Evolutionary conservation across 1,284 basidiomycete species (phyloP), one percentile per base, ranked within the genome.

Genomic region (Marasmius sp.): DNA sequence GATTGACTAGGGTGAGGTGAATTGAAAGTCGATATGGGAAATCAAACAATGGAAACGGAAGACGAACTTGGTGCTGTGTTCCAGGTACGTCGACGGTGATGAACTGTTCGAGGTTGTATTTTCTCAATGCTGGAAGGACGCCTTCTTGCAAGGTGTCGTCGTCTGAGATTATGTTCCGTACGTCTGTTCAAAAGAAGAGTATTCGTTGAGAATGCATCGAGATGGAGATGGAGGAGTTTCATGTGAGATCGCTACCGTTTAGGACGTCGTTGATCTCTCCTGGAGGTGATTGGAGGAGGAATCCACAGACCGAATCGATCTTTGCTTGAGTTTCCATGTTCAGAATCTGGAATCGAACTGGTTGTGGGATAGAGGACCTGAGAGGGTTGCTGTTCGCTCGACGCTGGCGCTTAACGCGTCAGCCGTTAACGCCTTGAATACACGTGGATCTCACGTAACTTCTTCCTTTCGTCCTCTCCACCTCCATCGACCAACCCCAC

Each of bases 231-330:
- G 10, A 47, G 50, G 5, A 57, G 6, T 45, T 45, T 34, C 41
- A 11, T n/a, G 37, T 34, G 27, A 57, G 57, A 66, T 51, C 63
- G 60, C 41, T 65, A 92, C 92, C 94, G 71, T 93, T 94, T 62
- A 97, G 83, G 33, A 97, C 94, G 77, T 97, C 95, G 73, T 96
- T 97, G 69, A 97, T 95, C 78, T 98, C 93, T 58, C 95, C 95
- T 0, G 95, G 95, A 12, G 95, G 95, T 1, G 93, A 88, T 74
- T 97, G 95, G 1, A 93, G 82, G 38, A 98, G 81, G 69, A 97
- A 94, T 57, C 80, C 80, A 16, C 90, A 88, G 8, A 92, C 94
- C 11, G 84, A 82, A 69, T 86, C 79, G 55, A 92, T 85, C 34
- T 88, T 85, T 69, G 89, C 85, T 60, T 80, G 75, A 54, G 81